These are phyloP conservation scores for Fusarium nygamai DNA, from an alignment of 2,329 filamentous ascomycete species.

Conservation along the genomic window DNA sequence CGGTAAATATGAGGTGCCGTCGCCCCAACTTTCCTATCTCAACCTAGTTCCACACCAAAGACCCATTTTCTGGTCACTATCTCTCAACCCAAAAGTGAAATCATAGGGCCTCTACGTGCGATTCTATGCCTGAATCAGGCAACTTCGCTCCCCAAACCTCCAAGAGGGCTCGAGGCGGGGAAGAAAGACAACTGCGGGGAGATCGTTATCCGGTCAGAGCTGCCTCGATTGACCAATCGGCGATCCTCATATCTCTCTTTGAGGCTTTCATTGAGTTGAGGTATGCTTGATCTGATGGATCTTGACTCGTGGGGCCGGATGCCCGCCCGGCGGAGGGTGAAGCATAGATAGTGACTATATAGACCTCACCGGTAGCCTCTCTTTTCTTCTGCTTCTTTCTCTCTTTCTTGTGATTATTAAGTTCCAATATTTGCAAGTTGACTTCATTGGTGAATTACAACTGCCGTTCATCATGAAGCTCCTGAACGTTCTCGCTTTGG, in stretches of 20 bases:
- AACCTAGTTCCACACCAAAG: conserved; percentile 22
- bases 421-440: not conserved
- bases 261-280: not conserved
- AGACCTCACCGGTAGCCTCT: conserved; percentile 7
- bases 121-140: conserved; percentile 27
- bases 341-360: conserved; percentile 27
- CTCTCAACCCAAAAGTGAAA: not conserved
- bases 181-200: conserved; percentile 20
- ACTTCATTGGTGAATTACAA: not conserved
- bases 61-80: conserved; percentile 14
- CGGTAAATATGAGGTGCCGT: not conserved
- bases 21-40: conserved; percentile 37
- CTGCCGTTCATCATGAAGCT: conserved; percentile 42
- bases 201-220: not conserved
- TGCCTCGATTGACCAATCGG: conserved; percentile 18
- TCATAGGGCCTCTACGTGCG: not conserved
- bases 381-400: not conserved
- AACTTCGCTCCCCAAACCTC: conserved; percentile 11
- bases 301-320: conserved; percentile 33
- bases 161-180: conserved; percentile 13
- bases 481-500: conserved; percentile 42
- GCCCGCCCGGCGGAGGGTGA: conserved; percentile 10
- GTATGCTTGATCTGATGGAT: not conserved
- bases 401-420: not conserved
- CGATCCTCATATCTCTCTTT: not conserved